Base-by-base conservation (phyloP, 164 flowering plant species). In the Macadamia integrifolia region DNA sequence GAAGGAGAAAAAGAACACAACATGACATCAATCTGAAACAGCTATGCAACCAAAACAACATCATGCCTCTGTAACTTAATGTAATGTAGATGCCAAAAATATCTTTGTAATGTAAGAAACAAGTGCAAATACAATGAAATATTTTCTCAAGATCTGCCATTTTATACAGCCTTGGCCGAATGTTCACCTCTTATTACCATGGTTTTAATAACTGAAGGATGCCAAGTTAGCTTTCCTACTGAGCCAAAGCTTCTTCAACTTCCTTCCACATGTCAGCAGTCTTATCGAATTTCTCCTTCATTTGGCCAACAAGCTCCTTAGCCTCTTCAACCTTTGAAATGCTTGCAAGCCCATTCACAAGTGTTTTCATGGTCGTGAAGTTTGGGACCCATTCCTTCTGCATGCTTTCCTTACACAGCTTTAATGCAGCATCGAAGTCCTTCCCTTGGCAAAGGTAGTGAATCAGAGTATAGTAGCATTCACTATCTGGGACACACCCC, bases 291-390 rank as follows among this genome's bases (percentile, higher is more conserved):
- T 72, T 88, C 81, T 82, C 85, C 79, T 91, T 89, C 61, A 89
- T 62, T 32, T 68, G 69, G 40, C 68, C 79, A 35, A 91, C 66
- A 52, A 89, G 69, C 46, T 80, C 86, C 61, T 70, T 61, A 0
- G 98, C 98, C 75, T 87, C 89, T 1, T 80, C 88, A 35, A 81
- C 82, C 71, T 84, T 88, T 0, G 78, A 78, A 64, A 61, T 75
- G 59, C 83, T 77, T n/a, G 76, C 91, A 58, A 93, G 87, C 67
- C 98, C 98, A 57, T 84, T 76, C 14, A 91, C 90, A 13, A 91
- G 86, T 3, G 69, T 40, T 78, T 82, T 89, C 94, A 89, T 89
- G 28, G 86, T 84, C 5, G 84, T 6, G 58, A 87, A 77, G 65
- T 79, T 82, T 0, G 97, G 98, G 58, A 89, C 70, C 97, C 96